Evolutionary conservation across 2,329 filamentous ascomycete genomes (phyloP).

Genomic region (Cytospora chrysosperma): DNA sequence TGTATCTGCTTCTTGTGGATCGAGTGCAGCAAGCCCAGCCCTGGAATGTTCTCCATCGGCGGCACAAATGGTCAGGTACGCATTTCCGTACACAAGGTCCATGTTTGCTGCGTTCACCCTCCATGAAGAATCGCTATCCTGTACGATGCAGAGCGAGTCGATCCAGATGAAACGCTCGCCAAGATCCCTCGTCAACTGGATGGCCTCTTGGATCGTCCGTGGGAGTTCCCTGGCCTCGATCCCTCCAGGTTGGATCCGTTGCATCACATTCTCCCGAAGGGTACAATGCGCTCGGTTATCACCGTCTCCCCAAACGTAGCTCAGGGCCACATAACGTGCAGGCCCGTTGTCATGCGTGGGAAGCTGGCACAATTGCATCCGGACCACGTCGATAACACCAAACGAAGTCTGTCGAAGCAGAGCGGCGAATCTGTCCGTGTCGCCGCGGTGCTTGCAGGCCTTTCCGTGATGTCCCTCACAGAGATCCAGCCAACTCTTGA

Average conservation of each 20-base stretch:
- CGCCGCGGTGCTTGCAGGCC: background rate
- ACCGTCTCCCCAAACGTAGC: background rate
- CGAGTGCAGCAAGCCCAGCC: background rate
- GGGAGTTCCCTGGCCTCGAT: background rate
- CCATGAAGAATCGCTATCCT: constrained; percentile 26
- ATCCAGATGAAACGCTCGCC: background rate
- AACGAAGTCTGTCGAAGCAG: background rate
- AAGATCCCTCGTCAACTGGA: background rate
- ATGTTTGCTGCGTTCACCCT: constrained; percentile 32
- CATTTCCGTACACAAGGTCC: constrained; percentile 35
- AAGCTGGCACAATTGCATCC: background rate
- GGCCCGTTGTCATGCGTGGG: background rate
- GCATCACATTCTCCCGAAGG: background rate
- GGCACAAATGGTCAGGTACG: constrained; percentile 35
- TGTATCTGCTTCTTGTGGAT: background rate
- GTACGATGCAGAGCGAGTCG: constrained; percentile 7
- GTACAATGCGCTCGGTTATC: background rate
- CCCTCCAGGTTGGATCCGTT: background rate
- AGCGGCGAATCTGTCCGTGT: background rate
- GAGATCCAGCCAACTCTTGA: background rate
- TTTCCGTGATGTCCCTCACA: background rate
- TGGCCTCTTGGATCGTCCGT: background rate
- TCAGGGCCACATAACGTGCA: background rate
- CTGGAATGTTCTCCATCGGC: constrained; percentile 30
- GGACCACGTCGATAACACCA: background rate